Conservation (phyloP, 345 rosid genomes). For the Eucalyptus sp. region DNA sequence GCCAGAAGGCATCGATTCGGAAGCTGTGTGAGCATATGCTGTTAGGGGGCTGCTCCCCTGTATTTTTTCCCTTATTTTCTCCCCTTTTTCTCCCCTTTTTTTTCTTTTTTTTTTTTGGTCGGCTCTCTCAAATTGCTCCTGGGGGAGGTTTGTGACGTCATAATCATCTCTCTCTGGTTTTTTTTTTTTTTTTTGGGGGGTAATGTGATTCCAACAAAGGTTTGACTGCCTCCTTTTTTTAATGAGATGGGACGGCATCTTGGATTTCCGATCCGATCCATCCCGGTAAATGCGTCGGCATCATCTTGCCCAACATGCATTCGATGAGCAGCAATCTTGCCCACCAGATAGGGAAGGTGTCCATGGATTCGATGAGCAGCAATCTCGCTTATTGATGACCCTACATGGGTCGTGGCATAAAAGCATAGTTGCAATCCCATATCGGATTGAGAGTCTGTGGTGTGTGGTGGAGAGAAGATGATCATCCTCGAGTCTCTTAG, state of each 20-base stretch:
- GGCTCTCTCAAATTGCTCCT: background rate
- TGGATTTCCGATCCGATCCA: background rate
- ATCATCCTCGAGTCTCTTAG: background rate
- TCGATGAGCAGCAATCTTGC: background rate
- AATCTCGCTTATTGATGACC: background rate
- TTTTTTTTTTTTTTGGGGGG: rapidly evolving
- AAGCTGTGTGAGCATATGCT: background rate
- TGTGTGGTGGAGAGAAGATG: background rate
- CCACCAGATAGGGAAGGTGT: background rate
- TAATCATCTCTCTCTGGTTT: background rate
- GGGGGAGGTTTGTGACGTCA: background rate
- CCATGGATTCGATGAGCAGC: background rate
- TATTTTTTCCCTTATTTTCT: background rate
- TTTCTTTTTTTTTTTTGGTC: background rate
- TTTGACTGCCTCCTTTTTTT: background rate
- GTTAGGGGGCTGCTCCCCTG: background rate
- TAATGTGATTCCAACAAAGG: background rate
- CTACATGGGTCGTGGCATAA: background rate
- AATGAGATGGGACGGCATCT: rapidly evolving
- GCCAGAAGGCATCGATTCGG: background rate
- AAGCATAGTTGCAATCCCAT: background rate
- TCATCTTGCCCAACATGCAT: background rate
- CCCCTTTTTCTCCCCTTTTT: background rate
- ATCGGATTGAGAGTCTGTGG: background rate
- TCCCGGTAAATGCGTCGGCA: background rate